phyloP scores from a whole-genome alignment of 2,329 filamentous ascomycete genomes.

The Colletotrichum liriopes region DNA sequence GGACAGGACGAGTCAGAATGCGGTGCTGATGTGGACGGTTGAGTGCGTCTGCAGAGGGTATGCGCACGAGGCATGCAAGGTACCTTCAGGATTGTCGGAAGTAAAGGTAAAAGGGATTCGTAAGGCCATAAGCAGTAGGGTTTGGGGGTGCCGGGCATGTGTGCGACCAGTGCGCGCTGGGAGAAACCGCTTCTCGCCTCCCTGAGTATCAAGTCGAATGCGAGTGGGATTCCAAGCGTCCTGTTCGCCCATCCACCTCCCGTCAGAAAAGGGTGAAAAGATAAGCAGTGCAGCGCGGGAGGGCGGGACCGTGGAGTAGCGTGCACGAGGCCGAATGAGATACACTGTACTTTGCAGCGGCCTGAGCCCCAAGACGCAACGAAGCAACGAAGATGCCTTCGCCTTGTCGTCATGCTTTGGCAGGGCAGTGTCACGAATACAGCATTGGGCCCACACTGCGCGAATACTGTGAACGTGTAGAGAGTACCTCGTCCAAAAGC shows the following conservation, averaged over 20 bases:
- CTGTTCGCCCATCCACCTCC: not conserved
- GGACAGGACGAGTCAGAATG: conserved; percentile 8
- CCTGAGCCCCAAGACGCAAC: conserved; percentile 1
- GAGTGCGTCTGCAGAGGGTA: not conserved
- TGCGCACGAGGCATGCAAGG: not conserved
- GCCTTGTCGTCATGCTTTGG: conserved; percentile 32
- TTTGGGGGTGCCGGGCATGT: not conserved
- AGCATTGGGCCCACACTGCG: conserved; percentile 26
- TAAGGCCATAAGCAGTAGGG: conserved; percentile 3
- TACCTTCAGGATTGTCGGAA: conserved; percentile 15
- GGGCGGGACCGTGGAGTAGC: not conserved
- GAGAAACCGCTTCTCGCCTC: conserved; percentile 13
- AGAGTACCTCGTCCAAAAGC: not conserved
- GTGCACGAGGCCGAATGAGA: not conserved
- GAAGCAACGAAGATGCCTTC: not conserved
- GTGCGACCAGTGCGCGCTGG: conserved; percentile 29
- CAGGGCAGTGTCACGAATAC: conserved; percentile 42
- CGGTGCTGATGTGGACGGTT: not conserved
- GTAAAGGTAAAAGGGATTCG: conserved; percentile 13
- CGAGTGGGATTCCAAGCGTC: not conserved
- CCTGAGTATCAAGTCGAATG: not conserved
- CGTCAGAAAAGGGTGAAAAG: not conserved
- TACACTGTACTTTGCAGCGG: conserved; percentile 18
- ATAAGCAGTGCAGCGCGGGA: not conserved
- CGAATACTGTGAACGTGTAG: conserved; percentile 13